Conservation (phyloP, 2,329 filamentous ascomycete genomes). For the Gnomoniopsis smithogilvyi region DNA sequence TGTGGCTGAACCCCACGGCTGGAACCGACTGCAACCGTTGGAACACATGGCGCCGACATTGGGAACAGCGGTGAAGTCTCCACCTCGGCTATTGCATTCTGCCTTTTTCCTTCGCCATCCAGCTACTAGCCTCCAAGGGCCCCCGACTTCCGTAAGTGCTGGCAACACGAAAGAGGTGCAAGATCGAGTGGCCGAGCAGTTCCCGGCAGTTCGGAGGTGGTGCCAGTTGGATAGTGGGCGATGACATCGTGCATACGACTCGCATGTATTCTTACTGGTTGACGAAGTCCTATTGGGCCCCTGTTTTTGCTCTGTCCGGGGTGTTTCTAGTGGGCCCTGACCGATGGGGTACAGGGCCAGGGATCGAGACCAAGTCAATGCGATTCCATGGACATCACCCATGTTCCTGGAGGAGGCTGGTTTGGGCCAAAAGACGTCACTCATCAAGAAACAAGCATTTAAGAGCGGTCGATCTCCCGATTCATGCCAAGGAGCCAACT, state of each 20-base stretch:
- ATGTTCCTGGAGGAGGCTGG: not conserved
- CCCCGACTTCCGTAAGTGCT: too few species aligned
- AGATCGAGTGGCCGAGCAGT: not conserved
- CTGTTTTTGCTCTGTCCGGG: not conserved
- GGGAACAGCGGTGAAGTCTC: not conserved
- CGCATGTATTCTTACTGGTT: not conserved
- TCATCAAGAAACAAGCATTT: not conserved
- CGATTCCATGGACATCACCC: not conserved
- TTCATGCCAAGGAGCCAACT: not conserved
- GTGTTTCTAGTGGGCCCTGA: not conserved
- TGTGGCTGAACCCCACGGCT: not conserved
- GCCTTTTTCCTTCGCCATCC: not conserved
- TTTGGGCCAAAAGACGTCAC: not conserved
- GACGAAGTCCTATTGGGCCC: not conserved
- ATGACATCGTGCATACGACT: not conserved
- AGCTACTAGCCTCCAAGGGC: too few species aligned
- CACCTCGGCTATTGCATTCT: not conserved
- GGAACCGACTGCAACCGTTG: not conserved
- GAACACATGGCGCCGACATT: not conserved
- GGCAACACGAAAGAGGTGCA: not conserved
- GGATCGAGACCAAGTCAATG: not conserved
- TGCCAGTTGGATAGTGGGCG: not conserved
- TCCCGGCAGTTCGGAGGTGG: not conserved
- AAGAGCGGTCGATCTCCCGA: not conserved
- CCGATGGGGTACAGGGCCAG: not conserved